Evolutionary conservation across 495 filamentous ascomycete genomes (phyloP), one percentile per base, ranked within the genome.

Genomic region (Xylaria telfairii): DNA sequence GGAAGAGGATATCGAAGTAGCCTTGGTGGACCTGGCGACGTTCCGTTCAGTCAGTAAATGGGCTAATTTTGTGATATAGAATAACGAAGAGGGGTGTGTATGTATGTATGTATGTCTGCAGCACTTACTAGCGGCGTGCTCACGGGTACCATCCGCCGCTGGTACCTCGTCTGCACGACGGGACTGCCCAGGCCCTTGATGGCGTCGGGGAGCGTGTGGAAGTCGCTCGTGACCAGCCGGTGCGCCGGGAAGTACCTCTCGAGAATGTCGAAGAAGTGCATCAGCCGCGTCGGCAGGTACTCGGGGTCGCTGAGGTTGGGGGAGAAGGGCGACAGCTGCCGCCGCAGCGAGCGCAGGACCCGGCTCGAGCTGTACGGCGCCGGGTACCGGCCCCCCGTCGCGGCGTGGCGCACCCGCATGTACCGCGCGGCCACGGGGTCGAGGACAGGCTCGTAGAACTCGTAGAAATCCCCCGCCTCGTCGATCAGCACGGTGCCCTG

Each of bases 1-100:
- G 96, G 82, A 99, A 99, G 75, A 99, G 89, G 79, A 99, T 98
- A 80, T 98, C 96, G 74, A 99, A 99, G 81, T 97, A 97, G 15
- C 96, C 96, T 83, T 99, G 96, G 73, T 97, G 93, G 21, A 98
- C 93, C 93, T 96, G 72, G 39, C n/a, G 19, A n/a, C 17, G 13
- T 10, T 0, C 19, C 24, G 10, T 30, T 15, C 15, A 24, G n/a
- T 41, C 8, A 42, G n/a, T 64, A 53, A 57, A 24, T 24, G 13
- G 49, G n/a, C n/a, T n/a, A n/a, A n/a, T n/a, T n/a, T n/a, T n/a
- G n/a, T n/a, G n/a, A n/a, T n/a, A n/a, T n/a, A n/a, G n/a, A n/a
- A n/a, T n/a, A n/a, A n/a, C n/a, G n/a, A n/a, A n/a, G 28, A 37
- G 28, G 26, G 54, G 17, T 37, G 30, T 59, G 28, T 19, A 8